Conservation (phyloP, 805 yeast genomes). For the Suhomyces faveliae region DNA sequence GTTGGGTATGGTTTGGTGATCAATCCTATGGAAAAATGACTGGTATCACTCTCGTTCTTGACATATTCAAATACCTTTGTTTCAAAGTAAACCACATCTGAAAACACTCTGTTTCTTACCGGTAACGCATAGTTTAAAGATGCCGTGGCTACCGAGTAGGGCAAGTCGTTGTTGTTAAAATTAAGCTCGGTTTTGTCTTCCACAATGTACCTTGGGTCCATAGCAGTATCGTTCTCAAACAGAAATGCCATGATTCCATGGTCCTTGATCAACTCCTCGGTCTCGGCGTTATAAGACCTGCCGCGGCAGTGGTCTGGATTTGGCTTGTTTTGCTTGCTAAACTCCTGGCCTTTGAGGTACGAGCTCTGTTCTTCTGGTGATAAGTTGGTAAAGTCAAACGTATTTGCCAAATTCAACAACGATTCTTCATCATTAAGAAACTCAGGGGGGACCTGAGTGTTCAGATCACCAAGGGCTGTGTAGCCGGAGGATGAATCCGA, state of each 20-base stretch:
- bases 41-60: constrained; percentile 28
- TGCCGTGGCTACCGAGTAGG: constrained; percentile 42
- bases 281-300: constrained; percentile 26
- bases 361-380: constrained; percentile 43
- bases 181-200: constrained; percentile 39
- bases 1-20: constrained; percentile 73
- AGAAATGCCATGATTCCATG: constrained; percentile 41
- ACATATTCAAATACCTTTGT: constrained; percentile 37
- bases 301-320: constrained; percentile 32
- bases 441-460: constrained; percentile 31
- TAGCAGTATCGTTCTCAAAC: constrained; percentile 33
- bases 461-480: constrained; percentile 2
- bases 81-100: constrained; percentile 63
- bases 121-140: constrained; percentile 40
- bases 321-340: constrained; percentile 31
- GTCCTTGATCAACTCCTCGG: constrained; percentile 20
- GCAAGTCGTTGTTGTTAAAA: constrained; percentile 36
- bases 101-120: constrained; percentile 27
- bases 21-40: constrained; percentile 63
- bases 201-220: constrained; percentile 35
- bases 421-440: constrained; percentile 42
- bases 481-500: constrained; percentile 4
- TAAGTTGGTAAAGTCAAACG: constrained; percentile 33
- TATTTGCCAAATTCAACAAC: constrained; percentile 33
- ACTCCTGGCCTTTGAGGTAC: constrained; percentile 37